These are phyloP conservation scores for Dothidotthia symphoricarpi DNA, from an alignment of 2,329 filamentous ascomycete genomes.

Conservation along the genomic window DNA sequence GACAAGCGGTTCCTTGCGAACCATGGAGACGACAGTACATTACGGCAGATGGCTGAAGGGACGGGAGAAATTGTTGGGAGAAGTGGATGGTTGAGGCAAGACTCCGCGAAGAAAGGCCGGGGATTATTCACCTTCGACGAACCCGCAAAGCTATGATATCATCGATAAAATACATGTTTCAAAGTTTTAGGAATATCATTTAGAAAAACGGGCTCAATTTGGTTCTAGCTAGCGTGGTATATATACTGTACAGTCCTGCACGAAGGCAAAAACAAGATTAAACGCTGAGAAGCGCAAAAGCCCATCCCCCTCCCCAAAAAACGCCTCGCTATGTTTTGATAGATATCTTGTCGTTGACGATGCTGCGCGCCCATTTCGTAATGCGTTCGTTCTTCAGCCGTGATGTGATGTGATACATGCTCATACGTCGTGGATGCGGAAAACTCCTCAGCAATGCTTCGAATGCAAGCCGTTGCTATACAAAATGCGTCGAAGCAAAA, in stretches of 20 bases:
- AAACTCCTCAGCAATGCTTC: conserved; percentile 8
- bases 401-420: conserved; percentile 8
- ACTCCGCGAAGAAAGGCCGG: conserved; percentile 26
- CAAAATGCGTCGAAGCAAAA: not conserved
- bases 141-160: conserved; percentile 15
- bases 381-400: conserved; percentile 7
- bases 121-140: conserved; percentile 32
- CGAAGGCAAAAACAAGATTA: too few species aligned
- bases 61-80: conserved; percentile 51
- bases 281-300: conserved; percentile 1
- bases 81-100: conserved; percentile 47
- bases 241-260: conserved; percentile 5
- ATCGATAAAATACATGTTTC: not conserved
- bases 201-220: too few species aligned
- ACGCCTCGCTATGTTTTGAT: conserved; percentile 1
- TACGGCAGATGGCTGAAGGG: conserved; percentile 47
- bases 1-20: conserved; percentile 58
- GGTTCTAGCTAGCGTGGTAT: too few species aligned
- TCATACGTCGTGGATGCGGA: conserved; percentile 8
- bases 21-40: conserved; percentile 52
- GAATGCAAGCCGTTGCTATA: conserved; percentile 3
- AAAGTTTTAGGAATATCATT: too few species aligned
- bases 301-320: too few species aligned
- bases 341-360: conserved; percentile 1
- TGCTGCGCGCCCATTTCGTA: conserved; percentile 9